Percentiles rank a stretch among this genome's conserved stretches.
phyloP scores from a whole-genome alignment of 208 protist species.

The Wallacemonas sp. region DNA sequence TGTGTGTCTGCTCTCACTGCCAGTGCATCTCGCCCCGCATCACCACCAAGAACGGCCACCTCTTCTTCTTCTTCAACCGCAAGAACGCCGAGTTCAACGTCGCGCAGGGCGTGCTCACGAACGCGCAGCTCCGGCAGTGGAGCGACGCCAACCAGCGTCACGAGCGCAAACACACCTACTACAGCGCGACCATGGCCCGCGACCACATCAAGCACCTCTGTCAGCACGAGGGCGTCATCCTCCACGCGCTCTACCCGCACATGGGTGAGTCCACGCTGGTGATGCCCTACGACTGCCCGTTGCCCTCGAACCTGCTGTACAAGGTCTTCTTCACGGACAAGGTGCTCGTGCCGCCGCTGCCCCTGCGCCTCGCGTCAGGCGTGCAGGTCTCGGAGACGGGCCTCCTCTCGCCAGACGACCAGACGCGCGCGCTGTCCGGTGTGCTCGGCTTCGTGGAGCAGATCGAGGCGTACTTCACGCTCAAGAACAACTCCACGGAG shows the following conservation, averaged over 20 bases:
- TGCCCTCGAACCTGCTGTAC: slow-evolving; percentile 64
- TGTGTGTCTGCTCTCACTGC: slow-evolving; percentile 76
- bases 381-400: slow-evolving; percentile 71
- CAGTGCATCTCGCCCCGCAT: slow-evolving; percentile 70
- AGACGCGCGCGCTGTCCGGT: slow-evolving; percentile 67
- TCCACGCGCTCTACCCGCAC: slow-evolving; percentile 75
- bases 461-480: slow-evolving; percentile 79
- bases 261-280: slow-evolving; percentile 73
- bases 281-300: slow-evolving; percentile 48
- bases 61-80: slow-evolving; percentile 87
- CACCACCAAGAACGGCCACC: slow-evolving; percentile 72
- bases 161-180: slow-evolving; percentile 72
- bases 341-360: slow-evolving; percentile 83
- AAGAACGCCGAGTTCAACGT: slow-evolving; percentile 63
- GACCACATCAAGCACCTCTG: slow-evolving; percentile 88
- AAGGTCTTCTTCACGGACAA: slow-evolving; percentile 88
- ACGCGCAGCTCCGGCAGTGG: slow-evolving; percentile 65
- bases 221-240: slow-evolving; percentile 58
- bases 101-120: slow-evolving; percentile 46
- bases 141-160: slow-evolving; percentile 59
- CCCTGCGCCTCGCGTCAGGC: slow-evolving; percentile 79
- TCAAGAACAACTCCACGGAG: slow-evolving; percentile 62
- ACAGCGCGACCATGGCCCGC: slow-evolving; percentile 49
- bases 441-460: slow-evolving; percentile 81
- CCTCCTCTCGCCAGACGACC: slow-evolving; percentile 59